Conservation (phyloP, 2,329 filamentous ascomycete species). For the Fusarium heterosporum region DNA sequence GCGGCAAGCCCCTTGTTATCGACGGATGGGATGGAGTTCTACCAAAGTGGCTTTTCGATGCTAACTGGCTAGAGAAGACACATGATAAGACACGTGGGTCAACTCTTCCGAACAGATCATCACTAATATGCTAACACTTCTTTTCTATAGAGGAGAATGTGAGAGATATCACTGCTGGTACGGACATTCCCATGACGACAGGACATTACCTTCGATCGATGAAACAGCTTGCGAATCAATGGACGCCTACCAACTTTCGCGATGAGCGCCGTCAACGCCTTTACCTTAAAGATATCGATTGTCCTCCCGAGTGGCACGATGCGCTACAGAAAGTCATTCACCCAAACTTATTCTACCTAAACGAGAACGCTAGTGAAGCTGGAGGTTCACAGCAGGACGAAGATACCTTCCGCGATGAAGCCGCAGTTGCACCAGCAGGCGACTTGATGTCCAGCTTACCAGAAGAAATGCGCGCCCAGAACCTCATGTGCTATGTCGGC, state of each 20-base stretch:
- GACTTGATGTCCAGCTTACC: slow-evolving; percentile 96
- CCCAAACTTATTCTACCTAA: slow-evolving; percentile 87
- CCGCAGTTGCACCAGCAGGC: slow-evolving; percentile 77
- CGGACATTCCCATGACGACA: slow-evolving; percentile 84
- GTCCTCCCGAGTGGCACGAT: slow-evolving; percentile 86
- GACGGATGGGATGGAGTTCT: slow-evolving; percentile 85
- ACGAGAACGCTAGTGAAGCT: slow-evolving; percentile 73
- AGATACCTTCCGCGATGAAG: slow-evolving; percentile 61
- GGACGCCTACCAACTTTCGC: slow-evolving; percentile 78
- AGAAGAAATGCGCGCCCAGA: slow-evolving; percentile 88
- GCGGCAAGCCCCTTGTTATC: slow-evolving; percentile 89
- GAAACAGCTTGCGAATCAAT: slow-evolving; percentile 85
- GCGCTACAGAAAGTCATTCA: slow-evolving; percentile 83
- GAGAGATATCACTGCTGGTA: slow-evolving; percentile 79
- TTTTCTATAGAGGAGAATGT: slow-evolving; percentile 77
- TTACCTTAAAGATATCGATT: slow-evolving; percentile 98
- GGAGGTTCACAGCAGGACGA: slow-evolving; percentile 52
- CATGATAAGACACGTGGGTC: slow-evolving; percentile 80
- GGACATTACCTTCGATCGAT: slow-evolving; percentile 92
- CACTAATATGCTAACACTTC: slow-evolving; percentile 34
- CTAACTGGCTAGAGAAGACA: slow-evolving; percentile 81
- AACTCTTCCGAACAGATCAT: background rate
- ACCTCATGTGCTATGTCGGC: slow-evolving; percentile 98
- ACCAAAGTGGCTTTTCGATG: slow-evolving; percentile 81
- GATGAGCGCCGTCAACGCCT: slow-evolving; percentile 85